phyloP scores from a whole-genome alignment of 805 yeast species.

The Sugiyamaella floridensis region DNA sequence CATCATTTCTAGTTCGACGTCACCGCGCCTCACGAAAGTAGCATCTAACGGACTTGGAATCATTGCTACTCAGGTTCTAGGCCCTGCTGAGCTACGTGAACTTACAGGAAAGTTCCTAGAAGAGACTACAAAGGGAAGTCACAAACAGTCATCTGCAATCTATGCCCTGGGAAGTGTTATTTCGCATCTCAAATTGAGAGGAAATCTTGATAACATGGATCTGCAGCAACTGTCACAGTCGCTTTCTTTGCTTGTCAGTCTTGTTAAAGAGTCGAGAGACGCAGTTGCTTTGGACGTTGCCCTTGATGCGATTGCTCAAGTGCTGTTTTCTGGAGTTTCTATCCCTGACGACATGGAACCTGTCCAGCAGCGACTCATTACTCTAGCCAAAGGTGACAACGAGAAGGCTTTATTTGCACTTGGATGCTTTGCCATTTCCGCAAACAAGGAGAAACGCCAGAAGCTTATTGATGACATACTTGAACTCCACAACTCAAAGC shows the following conservation, averaged over 20 bases:
- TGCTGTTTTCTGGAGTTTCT: conserved; percentile 35
- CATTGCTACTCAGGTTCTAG: conserved; percentile 11
- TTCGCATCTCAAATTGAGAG: conserved; percentile 33
- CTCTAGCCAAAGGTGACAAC: conserved; percentile 41
- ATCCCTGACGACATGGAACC: conserved; percentile 20
- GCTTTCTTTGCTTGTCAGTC: not conserved
- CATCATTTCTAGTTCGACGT: conserved; percentile 33
- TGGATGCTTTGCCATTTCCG: conserved; percentile 46
- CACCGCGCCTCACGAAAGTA: not conserved
- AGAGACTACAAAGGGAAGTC: conserved; percentile 1
- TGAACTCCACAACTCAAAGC: conserved; percentile 58
- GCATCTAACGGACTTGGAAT: conserved; percentile 33
- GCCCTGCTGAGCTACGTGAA: not conserved
- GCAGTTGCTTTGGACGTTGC: conserved; percentile 15
- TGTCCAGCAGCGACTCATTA: conserved; percentile 12
- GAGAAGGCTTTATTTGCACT: conserved; percentile 54
- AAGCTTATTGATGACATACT: conserved; percentile 41
- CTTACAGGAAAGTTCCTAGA: not conserved
- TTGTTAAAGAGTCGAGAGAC: conserved; percentile 11
- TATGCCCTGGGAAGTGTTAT: conserved; percentile 40
- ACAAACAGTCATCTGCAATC: conserved; percentile 16
- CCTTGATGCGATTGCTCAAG: conserved; percentile 29
- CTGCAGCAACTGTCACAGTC: not conserved
- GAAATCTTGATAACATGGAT: conserved; percentile 18
- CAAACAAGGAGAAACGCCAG: conserved; percentile 20